Conservation (phyloP, 2,329 filamentous ascomycete genomes). For the Sclerotinia spermophila region DNA sequence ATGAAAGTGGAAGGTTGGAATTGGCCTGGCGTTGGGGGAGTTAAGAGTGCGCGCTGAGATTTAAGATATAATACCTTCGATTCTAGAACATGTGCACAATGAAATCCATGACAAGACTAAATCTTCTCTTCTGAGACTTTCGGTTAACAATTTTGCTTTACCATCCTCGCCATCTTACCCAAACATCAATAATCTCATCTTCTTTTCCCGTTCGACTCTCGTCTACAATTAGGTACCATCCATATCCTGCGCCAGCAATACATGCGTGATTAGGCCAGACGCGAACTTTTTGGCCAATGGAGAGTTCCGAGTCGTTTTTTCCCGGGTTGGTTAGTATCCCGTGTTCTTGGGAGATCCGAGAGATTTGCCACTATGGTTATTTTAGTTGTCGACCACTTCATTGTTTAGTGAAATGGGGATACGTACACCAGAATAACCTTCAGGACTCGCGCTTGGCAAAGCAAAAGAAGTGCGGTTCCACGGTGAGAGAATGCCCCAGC, state of each 20-base stretch:
- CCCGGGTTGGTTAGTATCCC: conserved; percentile 63
- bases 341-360: conserved; percentile 73
- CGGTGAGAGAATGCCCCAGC: conserved; percentile 65
- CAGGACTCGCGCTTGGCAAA: conserved; percentile 13
- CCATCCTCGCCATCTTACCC: conserved; percentile 69
- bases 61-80: conserved; percentile 20
- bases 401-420: background rate
- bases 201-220: conserved; percentile 50
- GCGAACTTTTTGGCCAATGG: conserved; percentile 62
- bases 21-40: conserved; percentile 17
- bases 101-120: background rate
- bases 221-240: conserved; percentile 73
- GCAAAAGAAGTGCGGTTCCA: conserved; percentile 45
- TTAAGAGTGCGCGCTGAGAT: conserved; percentile 13
- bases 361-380: conserved; percentile 56
- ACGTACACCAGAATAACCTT: conserved; percentile 14
- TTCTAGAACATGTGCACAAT: conserved; percentile 10
- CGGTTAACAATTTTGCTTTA: conserved; percentile 37
- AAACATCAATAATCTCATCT: conserved; percentile 69
- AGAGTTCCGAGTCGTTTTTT: conserved; percentile 46
- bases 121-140: background rate
- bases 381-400: background rate
- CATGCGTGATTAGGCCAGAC: conserved; percentile 82
- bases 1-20: conserved; percentile 2
- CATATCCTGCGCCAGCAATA: conserved; percentile 67